Evolutionary conservation across 495 filamentous ascomycete species (phyloP).

Genomic region (Bombardia bombarda): DNA sequence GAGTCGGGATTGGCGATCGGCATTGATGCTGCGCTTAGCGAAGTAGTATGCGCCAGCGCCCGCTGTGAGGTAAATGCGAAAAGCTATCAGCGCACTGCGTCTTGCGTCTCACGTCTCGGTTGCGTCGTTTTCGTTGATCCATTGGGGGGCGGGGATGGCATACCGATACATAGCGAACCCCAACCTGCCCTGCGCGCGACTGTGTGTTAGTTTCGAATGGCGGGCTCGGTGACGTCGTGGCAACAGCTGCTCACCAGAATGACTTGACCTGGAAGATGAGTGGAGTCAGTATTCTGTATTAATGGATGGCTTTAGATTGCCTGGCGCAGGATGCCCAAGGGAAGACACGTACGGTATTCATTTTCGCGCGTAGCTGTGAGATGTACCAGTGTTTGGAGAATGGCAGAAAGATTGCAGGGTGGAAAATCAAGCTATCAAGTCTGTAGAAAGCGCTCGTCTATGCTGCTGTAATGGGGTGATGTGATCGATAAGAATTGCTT

Average conservation of each 20-base stretch:
- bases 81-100: conserved; percentile 11
- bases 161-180: conserved; percentile 77
- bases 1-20: conserved; percentile 66
- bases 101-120: neutral
- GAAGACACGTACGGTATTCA: conserved; percentile 20
- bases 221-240: neutral
- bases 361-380: conserved; percentile 1
- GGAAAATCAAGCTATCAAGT: neutral
- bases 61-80: conserved; percentile 40
- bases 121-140: neutral
- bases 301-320: neutral
- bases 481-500: conserved; percentile 22
- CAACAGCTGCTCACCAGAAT: conserved; percentile 43
- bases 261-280: conserved; percentile 43
- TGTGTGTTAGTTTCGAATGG: conserved; percentile 2
- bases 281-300: neutral
- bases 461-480: conserved; percentile 15
- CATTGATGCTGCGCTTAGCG: conserved; percentile 89
- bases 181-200: conserved; percentile 60
- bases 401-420: neutral
- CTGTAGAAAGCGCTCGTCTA: neutral
- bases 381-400: neutral
- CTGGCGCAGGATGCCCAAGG: neutral
- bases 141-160: conserved; percentile 11
- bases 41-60: conserved; percentile 87